Evolutionary conservation across 2,329 filamentous ascomycete genomes (phyloP).

Genomic region (Huntiella savannae): DNA sequence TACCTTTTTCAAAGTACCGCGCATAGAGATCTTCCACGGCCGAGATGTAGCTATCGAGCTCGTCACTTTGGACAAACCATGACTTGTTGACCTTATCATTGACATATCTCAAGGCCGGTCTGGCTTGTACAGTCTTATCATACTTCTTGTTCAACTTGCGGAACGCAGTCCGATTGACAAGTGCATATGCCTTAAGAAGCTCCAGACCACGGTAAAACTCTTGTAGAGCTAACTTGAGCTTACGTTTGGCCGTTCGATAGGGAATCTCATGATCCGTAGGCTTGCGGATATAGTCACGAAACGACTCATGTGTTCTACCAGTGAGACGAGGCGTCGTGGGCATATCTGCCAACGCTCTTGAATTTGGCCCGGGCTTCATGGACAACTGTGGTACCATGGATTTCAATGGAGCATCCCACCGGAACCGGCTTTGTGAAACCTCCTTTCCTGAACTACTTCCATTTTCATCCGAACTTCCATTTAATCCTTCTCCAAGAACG

Average conservation of each 20-base stretch:
- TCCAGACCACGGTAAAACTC: slow-evolving; percentile 89
- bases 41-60: slow-evolving; percentile 61
- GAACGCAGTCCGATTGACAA: slow-evolving; percentile 83
- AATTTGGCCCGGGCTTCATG: slow-evolving; percentile 36
- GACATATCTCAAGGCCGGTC: slow-evolving; percentile 64
- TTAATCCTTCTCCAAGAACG: slow-evolving; percentile 4
- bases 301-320: slow-evolving; percentile 16
- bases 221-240: slow-evolving; percentile 76
- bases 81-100: slow-evolving; percentile 78
- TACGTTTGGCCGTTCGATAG: slow-evolving; percentile 74
- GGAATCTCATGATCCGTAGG: slow-evolving; percentile 40
- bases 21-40: slow-evolving; percentile 82
- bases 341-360: slow-evolving; percentile 38
- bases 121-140: slow-evolving; percentile 71
- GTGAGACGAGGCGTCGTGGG: slow-evolving; percentile 27
- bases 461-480: not conserved
- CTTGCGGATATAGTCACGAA: slow-evolving; percentile 32
- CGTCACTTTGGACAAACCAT: slow-evolving; percentile 80
- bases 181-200: slow-evolving; percentile 73
- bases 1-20: slow-evolving; percentile 82
- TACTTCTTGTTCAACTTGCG: slow-evolving; percentile 98
- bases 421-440: not conserved
- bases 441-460: slow-evolving; percentile 8
- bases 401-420: slow-evolving; percentile 35
- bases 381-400: slow-evolving; percentile 16